These are phyloP conservation scores for Pythium utonaiense DNA, from an alignment of 352 stramenopile species.

Conservation along the genomic window DNA sequence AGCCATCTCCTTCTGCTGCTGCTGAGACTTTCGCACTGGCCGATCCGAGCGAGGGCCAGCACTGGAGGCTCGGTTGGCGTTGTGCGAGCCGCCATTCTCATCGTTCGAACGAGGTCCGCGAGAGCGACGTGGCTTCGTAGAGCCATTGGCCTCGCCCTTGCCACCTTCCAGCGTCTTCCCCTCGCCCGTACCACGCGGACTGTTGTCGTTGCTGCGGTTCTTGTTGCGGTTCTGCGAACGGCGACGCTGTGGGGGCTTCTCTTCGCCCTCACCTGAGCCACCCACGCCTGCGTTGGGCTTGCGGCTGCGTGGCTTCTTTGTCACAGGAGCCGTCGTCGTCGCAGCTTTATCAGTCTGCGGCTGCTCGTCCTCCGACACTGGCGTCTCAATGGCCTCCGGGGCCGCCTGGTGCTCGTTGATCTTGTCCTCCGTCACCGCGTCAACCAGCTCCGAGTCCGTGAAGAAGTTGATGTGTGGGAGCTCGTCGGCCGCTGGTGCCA, in stretches of 20 bases:
- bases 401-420: slow-evolving; percentile 1
- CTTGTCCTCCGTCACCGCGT: slow-evolving; percentile 14
- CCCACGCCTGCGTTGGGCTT: background rate
- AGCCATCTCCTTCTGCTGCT: slow-evolving; percentile 1
- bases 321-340: slow-evolving; percentile 25
- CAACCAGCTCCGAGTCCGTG: slow-evolving; percentile 66
- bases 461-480: slow-evolving; percentile 85
- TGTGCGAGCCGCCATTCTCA: slow-evolving; percentile 6
- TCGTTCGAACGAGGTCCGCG: slow-evolving; percentile 21
- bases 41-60: slow-evolving; percentile 16
- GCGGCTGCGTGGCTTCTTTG: slow-evolving; percentile 16
- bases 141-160: background rate
- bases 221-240: slow-evolving; percentile 16
- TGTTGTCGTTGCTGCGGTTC: slow-evolving; percentile 19
- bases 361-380: slow-evolving; percentile 13
- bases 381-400: slow-evolving; percentile 12
- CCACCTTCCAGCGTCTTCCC: slow-evolving; percentile 3
- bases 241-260: slow-evolving; percentile 18
- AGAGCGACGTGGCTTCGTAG: slow-evolving; percentile 13
- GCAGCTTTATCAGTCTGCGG: slow-evolving; percentile 14
- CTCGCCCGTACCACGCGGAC: background rate
- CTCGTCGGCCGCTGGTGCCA: slow-evolving; percentile 31
- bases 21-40: slow-evolving; percentile 11
- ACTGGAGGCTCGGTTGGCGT: slow-evolving; percentile 2
- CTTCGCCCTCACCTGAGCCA: slow-evolving; percentile 8